These are phyloP conservation scores for Pleurotus tuber-regium DNA, from an alignment of 768 basidiomycete genomes.

Conservation along the genomic window DNA sequence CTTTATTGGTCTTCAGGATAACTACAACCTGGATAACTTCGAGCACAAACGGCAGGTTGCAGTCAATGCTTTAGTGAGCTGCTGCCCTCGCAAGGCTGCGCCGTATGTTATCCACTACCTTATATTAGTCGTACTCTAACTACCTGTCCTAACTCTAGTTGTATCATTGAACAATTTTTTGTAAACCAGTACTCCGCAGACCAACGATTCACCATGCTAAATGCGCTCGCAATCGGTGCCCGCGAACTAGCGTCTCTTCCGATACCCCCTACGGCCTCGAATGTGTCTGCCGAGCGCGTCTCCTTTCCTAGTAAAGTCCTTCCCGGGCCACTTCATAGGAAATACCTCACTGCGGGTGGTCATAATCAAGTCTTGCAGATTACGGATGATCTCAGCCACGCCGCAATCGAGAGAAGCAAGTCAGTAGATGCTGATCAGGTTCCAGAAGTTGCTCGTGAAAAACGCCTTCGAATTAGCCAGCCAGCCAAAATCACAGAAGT, in stretches of 20 bases:
- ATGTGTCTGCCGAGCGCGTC: slow-evolving; percentile 25
- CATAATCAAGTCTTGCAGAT: slow-evolving; percentile 50
- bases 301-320: slow-evolving; percentile 83
- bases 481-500: slow-evolving; percentile 47
- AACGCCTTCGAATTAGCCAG: slow-evolving; percentile 63
- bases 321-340: slow-evolving; percentile 67
- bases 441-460: slow-evolving; percentile 68
- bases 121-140: not conserved
- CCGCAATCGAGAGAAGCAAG: slow-evolving; percentile 61
- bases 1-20: slow-evolving; percentile 74
- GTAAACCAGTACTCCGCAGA: slow-evolving; percentile 86
- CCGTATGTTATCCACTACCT: slow-evolving; percentile 53
- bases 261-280: slow-evolving; percentile 30
- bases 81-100: slow-evolving; percentile 73
- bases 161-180: slow-evolving; percentile 91
- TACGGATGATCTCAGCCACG: slow-evolving; percentile 58
- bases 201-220: slow-evolving; percentile 84
- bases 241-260: slow-evolving; percentile 67
- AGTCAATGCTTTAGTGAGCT: slow-evolving; percentile 76
- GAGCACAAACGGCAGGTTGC: slow-evolving; percentile 72
- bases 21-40: slow-evolving; percentile 82
- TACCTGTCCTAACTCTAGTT: slow-evolving; percentile 37
- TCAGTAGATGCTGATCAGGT: slow-evolving; percentile 52
- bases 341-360: slow-evolving; percentile 47
- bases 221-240: slow-evolving; percentile 82